Evolutionary conservation across 1,139 yeast species (phyloP), one percentile per base, ranked within the genome.

Genomic region (Hyphopichia khmerensis): DNA sequence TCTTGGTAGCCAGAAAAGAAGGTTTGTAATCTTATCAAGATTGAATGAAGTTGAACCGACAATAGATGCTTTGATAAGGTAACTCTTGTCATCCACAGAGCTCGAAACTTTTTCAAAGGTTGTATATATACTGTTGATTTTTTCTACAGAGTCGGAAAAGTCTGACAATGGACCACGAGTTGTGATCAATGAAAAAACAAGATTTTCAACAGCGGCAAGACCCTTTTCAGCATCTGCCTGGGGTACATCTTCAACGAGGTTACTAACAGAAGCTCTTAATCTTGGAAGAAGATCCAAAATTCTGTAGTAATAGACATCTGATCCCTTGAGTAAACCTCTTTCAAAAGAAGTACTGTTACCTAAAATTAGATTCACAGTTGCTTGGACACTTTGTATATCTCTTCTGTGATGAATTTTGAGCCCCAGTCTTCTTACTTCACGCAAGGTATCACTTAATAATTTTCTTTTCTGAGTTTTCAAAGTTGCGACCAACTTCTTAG

Each of bases 271-370:
- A 26, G 82, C 76, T 54, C 96, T 76, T 45, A 93, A 66, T 37
- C 93, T 74, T 7, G 98, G 98, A 34, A 91, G 65, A 39, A 90
- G 60, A 52, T 93, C 99, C 42, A 93, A 63, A 16, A 88, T 65
- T 46, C 87, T 75, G 68, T 79, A 87, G 61, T 81, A 90, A 52
- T 77, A 77, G 0, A 60, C 61, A 57, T 90, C 96, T 38, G 69
- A 62, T 1, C 75, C 75, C n/a, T 68, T 67, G 33, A 79, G 55
- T 6, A 49, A 43, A 1, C 56, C 59, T 1, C 57, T 66, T 3
- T 59, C 59, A 40, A 87, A 72, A 2, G 84, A 65, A 9, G 65
- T 65, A 10, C 82, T 65, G 40, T 75, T 72, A 1, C 87, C 77
- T 38, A 93, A 63, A 27, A 91, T 74, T 31, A 77, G 62, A 38